Evolutionary conservation across 495 filamentous ascomycete species (phyloP), one percentile per base, ranked within the genome.

Genomic region (Xeromyces bisporus): DNA sequence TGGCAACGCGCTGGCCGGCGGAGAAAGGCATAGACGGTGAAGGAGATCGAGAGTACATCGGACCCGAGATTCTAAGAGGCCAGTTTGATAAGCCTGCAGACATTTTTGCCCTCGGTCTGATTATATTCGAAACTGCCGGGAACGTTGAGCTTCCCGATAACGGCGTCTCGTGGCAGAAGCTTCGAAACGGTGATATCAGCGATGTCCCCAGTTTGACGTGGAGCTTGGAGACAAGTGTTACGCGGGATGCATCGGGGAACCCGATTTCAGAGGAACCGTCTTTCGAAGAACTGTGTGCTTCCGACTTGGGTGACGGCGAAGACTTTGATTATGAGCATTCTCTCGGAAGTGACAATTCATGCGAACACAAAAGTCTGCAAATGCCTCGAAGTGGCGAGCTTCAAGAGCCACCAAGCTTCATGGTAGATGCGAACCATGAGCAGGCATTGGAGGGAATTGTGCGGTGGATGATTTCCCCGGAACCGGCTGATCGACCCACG

Each of bases 41-140:
- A 55, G 89, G 89, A 11, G 89, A 97, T 44, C 80, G 89, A 27
- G 81, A 89, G 46, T 97, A 97, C 47, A 84, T 97, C 43, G 85
- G 78, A 5, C 85, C 86, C 0, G 89, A 97, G 47, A 79, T 93
- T 28, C 66, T 97, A 8, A 66, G 63, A 44, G 85, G 80, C 21
- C 68, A 74, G 34, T 84, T 73, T 43, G 86, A 92, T 53, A 89
- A 89, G 46, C 79, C 89, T 2, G 75, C 80, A 25, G 89, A 97
- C 51, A 71, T 97, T 23, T 97, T 94, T 53, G 78, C 87, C 2
- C 67, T 97, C 13, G 89, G 89, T 18, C 65, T 94, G 35, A 87
- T 94, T 46, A 79, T 94, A 51, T 70, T 93, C 23, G 89, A 97
- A 56, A 84, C 83, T 42, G 86, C 84, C 7, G 80, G 80, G 24